Evolutionary conservation across 805 yeast species (phyloP).

Genomic region (Starmerella cellae): DNA sequence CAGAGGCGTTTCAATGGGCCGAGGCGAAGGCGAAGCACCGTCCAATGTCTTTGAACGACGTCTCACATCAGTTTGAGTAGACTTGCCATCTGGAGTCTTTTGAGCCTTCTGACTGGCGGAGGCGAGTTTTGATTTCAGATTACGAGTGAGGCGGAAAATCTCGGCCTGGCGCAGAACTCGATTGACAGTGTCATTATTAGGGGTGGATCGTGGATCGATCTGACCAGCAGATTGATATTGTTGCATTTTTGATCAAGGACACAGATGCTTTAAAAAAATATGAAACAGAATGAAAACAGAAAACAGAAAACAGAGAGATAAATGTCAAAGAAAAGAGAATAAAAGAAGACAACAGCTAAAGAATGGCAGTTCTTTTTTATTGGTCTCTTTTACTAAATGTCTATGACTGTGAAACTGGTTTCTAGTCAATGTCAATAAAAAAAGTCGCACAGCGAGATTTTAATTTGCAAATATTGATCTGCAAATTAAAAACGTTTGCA

Average conservation of each 20-base stretch:
- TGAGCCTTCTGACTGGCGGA: slow-evolving; percentile 32
- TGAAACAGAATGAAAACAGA: too few species aligned
- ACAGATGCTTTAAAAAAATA: too few species aligned
- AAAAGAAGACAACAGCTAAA: too few species aligned
- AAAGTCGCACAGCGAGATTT: too few species aligned
- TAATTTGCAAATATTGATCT: too few species aligned
- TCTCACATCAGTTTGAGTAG: slow-evolving; percentile 2
- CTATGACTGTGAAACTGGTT: too few species aligned
- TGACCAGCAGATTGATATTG: slow-evolving; percentile 4
- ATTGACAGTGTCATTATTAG: slow-evolving; percentile 23
- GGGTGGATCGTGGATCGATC: background rate
- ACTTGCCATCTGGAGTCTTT: slow-evolving; percentile 7
- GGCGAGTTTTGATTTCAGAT: slow-evolving; percentile 32
- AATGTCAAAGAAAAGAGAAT: too few species aligned
- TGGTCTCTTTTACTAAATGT: too few species aligned
- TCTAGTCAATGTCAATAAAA: too few species aligned
- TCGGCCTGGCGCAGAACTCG: slow-evolving; percentile 33
- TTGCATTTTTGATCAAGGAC: background rate
- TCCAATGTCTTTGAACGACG: slow-evolving; percentile 21
- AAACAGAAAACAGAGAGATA: too few species aligned
- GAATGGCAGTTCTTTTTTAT: too few species aligned
- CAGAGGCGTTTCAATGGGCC: slow-evolving; percentile 6
- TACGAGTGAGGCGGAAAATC: slow-evolving; percentile 31
- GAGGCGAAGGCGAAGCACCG: slow-evolving; percentile 15
- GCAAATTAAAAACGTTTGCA: too few species aligned